phyloP scores from a whole-genome alignment of 768 basidiomycete species.

The Collybiopsis confluens region DNA sequence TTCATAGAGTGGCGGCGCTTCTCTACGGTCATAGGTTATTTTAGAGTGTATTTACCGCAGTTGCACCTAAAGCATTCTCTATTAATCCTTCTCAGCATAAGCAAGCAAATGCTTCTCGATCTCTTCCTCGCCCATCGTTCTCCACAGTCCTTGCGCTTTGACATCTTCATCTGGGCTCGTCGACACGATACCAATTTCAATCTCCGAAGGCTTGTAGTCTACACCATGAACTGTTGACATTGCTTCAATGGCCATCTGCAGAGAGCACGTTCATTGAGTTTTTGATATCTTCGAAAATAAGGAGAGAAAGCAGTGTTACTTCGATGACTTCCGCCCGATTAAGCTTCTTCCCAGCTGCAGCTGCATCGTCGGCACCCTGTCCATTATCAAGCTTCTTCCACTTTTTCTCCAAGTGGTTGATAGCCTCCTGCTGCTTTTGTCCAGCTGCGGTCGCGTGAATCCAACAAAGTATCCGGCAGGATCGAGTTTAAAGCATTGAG shows the following conservation, averaged over 20 bases:
- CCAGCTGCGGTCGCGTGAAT: constrained; percentile 94
- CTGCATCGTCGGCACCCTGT: constrained; percentile 73
- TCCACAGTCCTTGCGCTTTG: constrained; percentile 74
- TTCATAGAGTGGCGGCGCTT: constrained; percentile 65
- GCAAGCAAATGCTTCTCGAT: constrained; percentile 78
- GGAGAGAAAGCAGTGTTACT: constrained; percentile 39
- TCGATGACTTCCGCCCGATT: constrained; percentile 83
- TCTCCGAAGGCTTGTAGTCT: constrained; percentile 93
- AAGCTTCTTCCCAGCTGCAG: constrained; percentile 69
- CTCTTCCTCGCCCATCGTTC: constrained; percentile 72
- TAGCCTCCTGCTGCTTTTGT: constrained; percentile 96
- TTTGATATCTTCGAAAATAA: background rate
- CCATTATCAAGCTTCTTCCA: constrained; percentile 93
- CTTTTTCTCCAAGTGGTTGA: constrained; percentile 97
- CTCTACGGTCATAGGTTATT: constrained; percentile 29
- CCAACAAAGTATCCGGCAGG: constrained; percentile 99
- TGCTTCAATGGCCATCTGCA: constrained; percentile 87
- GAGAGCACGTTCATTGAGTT: background rate
- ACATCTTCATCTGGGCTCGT: constrained; percentile 64
- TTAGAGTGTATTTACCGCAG: background rate
- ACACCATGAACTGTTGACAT: constrained; percentile 93
- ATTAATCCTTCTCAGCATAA: constrained; percentile 89
- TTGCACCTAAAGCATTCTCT: too few relatives aligned
- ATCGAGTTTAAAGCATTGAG: constrained; percentile 98
- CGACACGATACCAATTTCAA: constrained; percentile 94